Evolutionary conservation across 2,329 filamentous ascomycete species (phyloP).

Genomic region (Simplicillium sp.): DNA sequence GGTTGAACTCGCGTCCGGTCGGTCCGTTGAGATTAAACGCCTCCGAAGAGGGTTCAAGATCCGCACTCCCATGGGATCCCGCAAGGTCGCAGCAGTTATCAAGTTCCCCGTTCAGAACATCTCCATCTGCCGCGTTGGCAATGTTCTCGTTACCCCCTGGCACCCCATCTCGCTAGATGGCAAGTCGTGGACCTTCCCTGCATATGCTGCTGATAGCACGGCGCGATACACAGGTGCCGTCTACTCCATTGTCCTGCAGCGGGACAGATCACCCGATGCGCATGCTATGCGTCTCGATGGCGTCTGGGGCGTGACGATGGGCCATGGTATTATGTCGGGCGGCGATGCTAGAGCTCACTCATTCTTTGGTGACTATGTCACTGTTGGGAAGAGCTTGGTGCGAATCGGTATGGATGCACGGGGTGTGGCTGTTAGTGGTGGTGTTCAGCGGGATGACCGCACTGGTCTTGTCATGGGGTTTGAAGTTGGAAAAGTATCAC

Average conservation of each 20-base stretch:
- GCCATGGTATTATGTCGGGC: slow-evolving; percentile 38
- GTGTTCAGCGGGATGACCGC: slow-evolving; percentile 25
- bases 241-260: slow-evolving; percentile 48
- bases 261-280: slow-evolving; percentile 28
- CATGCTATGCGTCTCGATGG: slow-evolving; percentile 39
- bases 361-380: slow-evolving; percentile 44
- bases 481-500: not conserved
- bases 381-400: slow-evolving; percentile 29
- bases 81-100: slow-evolving; percentile 40
- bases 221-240: slow-evolving; percentile 39
- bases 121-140: slow-evolving; percentile 34
- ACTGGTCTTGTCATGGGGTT: slow-evolving; percentile 30
- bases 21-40: slow-evolving; percentile 26
- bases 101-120: slow-evolving; percentile 32
- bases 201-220: slow-evolving; percentile 17
- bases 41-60: slow-evolving; percentile 38
- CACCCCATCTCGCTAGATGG: slow-evolving; percentile 40
- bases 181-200: slow-evolving; percentile 37
- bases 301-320: slow-evolving; percentile 48
- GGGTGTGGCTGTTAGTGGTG: slow-evolving; percentile 34
- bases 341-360: slow-evolving; percentile 33
- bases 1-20: slow-evolving; percentile 34
- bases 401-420: slow-evolving; percentile 20
- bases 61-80: slow-evolving; percentile 37
- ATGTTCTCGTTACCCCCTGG: slow-evolving; percentile 47